Evolutionary conservation across 805 yeast species (phyloP).

Genomic region (Candida ulmi): DNA sequence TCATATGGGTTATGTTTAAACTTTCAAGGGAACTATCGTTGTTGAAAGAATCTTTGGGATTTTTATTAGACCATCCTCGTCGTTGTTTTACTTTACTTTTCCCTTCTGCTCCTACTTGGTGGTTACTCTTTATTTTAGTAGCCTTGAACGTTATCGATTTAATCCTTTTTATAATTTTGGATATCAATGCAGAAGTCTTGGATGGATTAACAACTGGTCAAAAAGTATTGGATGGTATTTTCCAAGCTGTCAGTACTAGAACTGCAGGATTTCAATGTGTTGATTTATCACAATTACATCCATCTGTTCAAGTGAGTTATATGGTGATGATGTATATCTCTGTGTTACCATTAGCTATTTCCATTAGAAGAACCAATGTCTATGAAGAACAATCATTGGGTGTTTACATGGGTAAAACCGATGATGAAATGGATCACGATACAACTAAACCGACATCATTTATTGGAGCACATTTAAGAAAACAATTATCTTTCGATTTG

Average conservation of each 20-base stretch:
- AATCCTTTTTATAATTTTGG: constrained; percentile 74
- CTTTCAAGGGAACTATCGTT: constrained; percentile 60
- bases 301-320: constrained; percentile 90
- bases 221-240: constrained; percentile 75
- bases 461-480: constrained; percentile 82
- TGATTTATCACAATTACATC: constrained; percentile 64
- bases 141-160: constrained; percentile 72
- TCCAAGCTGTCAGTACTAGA: constrained; percentile 87
- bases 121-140: constrained; percentile 75
- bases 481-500: constrained; percentile 87
- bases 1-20: constrained; percentile 76
- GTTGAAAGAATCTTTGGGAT: constrained; percentile 70
- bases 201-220: constrained; percentile 57
- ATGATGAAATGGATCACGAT: constrained; percentile 17
- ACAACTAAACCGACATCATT: constrained; percentile 50
- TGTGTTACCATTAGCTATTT: constrained; percentile 91
- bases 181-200: constrained; percentile 50
- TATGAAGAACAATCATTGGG: constrained; percentile 97
- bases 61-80: constrained; percentile 90
- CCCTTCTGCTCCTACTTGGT: constrained; percentile 93
- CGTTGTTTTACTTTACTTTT: constrained; percentile 91
- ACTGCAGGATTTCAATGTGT: constrained; percentile 88
- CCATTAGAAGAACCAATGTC: constrained; percentile 94
- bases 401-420: constrained; percentile 47
- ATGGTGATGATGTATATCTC: constrained; percentile 98